phyloP scores from a whole-genome alignment of 495 filamentous ascomycete species.

The Lophium mytilinum region DNA sequence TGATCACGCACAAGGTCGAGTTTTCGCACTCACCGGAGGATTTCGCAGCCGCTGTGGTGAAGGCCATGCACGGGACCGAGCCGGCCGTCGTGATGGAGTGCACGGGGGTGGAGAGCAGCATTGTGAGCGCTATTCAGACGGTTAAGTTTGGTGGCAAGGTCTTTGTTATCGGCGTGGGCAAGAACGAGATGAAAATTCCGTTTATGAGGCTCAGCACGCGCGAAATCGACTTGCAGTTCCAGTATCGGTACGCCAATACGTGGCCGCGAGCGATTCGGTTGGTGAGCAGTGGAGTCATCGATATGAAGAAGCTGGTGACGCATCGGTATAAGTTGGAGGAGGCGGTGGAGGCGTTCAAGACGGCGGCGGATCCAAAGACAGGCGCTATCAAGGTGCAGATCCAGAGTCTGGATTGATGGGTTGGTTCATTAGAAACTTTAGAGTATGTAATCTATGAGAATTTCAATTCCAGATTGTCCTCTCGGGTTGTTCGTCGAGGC shows the following conservation, averaged over 20 bases:
- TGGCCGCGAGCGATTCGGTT: conserved; percentile 91
- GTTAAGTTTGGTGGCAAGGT: conserved; percentile 91
- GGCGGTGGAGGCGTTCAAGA: conserved; percentile 80
- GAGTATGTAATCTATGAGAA: no score
- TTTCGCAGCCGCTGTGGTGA: conserved; percentile 56
- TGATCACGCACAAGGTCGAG: conserved; percentile 71
- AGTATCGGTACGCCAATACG: conserved; percentile 91
- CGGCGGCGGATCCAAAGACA: conserved; percentile 75
- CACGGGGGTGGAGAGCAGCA: conserved; percentile 84
- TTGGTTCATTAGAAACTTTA: not conserved
- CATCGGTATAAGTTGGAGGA: conserved; percentile 82
- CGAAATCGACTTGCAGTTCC: conserved; percentile 90
- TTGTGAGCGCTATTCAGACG: conserved; percentile 76
- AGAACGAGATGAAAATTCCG: conserved; percentile 86
- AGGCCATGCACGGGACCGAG: conserved; percentile 60
- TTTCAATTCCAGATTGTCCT: no score
- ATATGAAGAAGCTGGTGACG: conserved; percentile 73
- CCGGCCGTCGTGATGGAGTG: conserved; percentile 77
- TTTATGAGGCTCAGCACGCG: conserved; percentile 86
- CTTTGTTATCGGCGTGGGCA: conserved; percentile 86
- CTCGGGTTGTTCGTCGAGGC: no score
- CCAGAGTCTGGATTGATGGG: conserved; percentile 43
- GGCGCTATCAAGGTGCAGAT: conserved; percentile 96
- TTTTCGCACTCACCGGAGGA: conserved; percentile 58
- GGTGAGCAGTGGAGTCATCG: conserved; percentile 70